A percentile compares a stretch with the other conserved stretches of the same genome.
These are phyloP conservation scores for Jaltomata sinuosa DNA, from an alignment of 257 asterid species.

Conservation along the genomic window DNA sequence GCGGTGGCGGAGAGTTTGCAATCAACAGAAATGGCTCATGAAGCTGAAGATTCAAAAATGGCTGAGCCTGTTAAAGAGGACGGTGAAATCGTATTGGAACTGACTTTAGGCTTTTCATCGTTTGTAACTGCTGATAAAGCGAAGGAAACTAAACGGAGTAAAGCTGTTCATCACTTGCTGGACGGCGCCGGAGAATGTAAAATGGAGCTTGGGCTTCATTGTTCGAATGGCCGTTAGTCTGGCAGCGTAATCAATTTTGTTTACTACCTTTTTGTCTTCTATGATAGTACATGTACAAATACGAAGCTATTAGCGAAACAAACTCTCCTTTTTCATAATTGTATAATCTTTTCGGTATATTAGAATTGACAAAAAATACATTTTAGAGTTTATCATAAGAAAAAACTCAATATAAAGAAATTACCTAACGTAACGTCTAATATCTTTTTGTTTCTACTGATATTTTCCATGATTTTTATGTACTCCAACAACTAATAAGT, in stretches of 20 bases:
- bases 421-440: too few relatives aligned
- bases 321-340: neutral
- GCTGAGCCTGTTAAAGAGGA: neutral
- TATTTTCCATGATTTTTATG: too few relatives aligned
- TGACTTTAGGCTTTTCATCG: constrained; percentile 50
- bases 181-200: constrained; percentile 20
- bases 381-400: too few relatives aligned
- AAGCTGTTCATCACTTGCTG: constrained; percentile 5
- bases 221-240: too few relatives aligned
- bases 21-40: constrained; percentile 19
- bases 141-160: constrained; percentile 2
- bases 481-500: too few relatives aligned
- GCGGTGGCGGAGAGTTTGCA: constrained; percentile 15
- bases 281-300: neutral
- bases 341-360: too few relatives aligned
- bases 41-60: neutral
- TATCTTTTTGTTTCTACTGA: too few relatives aligned
- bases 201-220: constrained; percentile 49
- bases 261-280: neutral
- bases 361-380: too few relatives aligned
- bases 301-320: neutral
- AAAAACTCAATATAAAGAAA: too few relatives aligned
- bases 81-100: constrained; percentile 36
- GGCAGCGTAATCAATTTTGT: too few relatives aligned
- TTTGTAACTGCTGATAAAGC: neutral